Evolutionary conservation across 345 rosid species (phyloP).

Genomic region (Eucalyptus erythrocorys): DNA sequence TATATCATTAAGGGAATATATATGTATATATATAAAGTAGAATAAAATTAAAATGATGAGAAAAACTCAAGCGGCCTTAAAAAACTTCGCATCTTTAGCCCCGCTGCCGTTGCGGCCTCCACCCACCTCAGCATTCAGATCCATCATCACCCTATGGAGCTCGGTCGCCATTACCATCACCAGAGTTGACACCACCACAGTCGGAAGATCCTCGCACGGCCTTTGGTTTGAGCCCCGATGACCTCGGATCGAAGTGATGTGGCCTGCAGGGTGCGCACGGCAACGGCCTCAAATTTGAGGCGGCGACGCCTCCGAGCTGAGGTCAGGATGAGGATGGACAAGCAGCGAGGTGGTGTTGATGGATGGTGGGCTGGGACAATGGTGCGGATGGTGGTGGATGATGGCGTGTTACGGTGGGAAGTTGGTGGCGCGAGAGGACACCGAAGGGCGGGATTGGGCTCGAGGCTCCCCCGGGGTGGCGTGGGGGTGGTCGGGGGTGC

Average conservation of each 20-base stretch:
- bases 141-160: not conserved
- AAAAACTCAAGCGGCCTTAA: not conserved
- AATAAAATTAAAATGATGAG: too few relatives aligned
- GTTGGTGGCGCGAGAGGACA: not conserved
- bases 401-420: not conserved
- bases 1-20: not conserved
- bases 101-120: not conserved
- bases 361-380: not conserved
- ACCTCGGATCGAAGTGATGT: not conserved
- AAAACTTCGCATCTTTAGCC: not conserved
- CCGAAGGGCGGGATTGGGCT: not conserved
- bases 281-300: not conserved
- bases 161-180: not conserved
- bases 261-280: not conserved
- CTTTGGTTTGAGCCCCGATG: not conserved
- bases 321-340: not conserved
- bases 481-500: rapidly evolving
- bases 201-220: not conserved
- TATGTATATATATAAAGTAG: too few relatives aligned
- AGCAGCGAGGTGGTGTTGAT: not conserved
- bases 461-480: too few relatives aligned
- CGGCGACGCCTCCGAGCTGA: not conserved
- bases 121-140: not conserved
- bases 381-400: not conserved
- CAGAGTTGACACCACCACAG: not conserved